These are phyloP conservation scores for Lichtheimia hyalospora DNA, from an alignment of 371 early-diverging fungal genomes.

Conservation along the genomic window DNA sequence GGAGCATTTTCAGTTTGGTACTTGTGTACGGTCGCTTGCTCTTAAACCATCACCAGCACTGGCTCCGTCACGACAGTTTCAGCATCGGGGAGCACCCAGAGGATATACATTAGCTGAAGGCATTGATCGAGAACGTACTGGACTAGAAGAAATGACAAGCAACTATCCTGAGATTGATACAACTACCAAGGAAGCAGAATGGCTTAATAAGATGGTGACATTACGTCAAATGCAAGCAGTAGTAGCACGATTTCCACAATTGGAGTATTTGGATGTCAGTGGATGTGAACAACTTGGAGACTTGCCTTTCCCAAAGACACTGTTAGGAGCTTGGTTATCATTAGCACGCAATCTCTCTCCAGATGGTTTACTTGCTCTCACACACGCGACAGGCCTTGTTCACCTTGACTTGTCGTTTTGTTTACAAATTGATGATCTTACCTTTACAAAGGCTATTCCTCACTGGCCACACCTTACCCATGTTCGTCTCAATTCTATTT, in stretches of 20 bases:
- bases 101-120: slow-evolving; percentile 32
- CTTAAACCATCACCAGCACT: slow-evolving; percentile 33
- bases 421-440: slow-evolving; percentile 6
- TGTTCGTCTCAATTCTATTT: slow-evolving; percentile 35
- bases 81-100: slow-evolving; percentile 15
- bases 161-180: slow-evolving; percentile 38
- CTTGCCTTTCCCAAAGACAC: background rate
- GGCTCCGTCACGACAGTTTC: slow-evolving; percentile 18
- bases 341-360: slow-evolving; percentile 12
- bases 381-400: background rate
- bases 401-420: slow-evolving; percentile 29
- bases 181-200: slow-evolving; percentile 39
- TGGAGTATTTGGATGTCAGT: slow-evolving; percentile 29
- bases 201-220: slow-evolving; percentile 25
- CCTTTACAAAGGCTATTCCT: slow-evolving; percentile 7
- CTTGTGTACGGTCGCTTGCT: slow-evolving; percentile 23
- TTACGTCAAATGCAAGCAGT: slow-evolving; percentile 18
- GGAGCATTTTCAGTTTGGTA: background rate
- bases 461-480: slow-evolving; percentile 27
- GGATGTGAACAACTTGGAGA: slow-evolving; percentile 35
- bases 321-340: slow-evolving; percentile 5
- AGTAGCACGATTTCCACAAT: slow-evolving; percentile 13
- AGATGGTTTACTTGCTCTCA: background rate
- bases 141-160: slow-evolving; percentile 30
- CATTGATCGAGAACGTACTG: slow-evolving; percentile 28